Evolutionary conservation across 2,329 filamentous ascomycete species (phyloP).

Genomic region (Fusarium coffeatum): DNA sequence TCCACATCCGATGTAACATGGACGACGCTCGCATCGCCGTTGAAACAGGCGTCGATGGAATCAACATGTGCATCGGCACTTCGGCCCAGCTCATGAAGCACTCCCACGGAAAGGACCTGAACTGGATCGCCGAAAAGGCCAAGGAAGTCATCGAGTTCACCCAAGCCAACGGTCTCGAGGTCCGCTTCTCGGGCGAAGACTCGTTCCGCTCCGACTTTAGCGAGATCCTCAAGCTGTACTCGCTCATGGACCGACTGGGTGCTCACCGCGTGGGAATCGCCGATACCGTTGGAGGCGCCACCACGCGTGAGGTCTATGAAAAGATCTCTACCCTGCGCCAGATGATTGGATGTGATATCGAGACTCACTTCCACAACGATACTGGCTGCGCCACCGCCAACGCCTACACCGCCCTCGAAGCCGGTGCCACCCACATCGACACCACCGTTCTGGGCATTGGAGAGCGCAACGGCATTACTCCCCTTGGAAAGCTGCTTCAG

Average conservation of each 20-base stretch:
- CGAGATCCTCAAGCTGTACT: constrained; percentile 84
- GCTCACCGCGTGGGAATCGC: constrained; percentile 91
- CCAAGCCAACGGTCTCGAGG: constrained; percentile 43
- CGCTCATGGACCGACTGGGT: constrained; percentile 83
- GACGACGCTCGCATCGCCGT: constrained; percentile 77
- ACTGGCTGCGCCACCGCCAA: constrained; percentile 92
- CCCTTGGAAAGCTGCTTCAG: constrained; percentile 54
- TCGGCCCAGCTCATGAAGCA: constrained; percentile 85
- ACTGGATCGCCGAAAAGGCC: constrained; percentile 77
- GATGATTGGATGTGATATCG: constrained; percentile 73
- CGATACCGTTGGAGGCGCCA: constrained; percentile 90
- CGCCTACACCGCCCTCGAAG: constrained; percentile 87
- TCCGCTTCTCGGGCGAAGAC: constrained; percentile 76
- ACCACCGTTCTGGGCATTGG: constrained; percentile 75
- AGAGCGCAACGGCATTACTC: constrained; percentile 74
- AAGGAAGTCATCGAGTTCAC: constrained; percentile 50
- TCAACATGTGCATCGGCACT: constrained; percentile 84
- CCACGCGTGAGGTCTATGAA: constrained; percentile 89
- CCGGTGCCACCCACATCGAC: constrained; percentile 85
- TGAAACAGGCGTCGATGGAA: constrained; percentile 74
- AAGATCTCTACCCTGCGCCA: constrained; percentile 82
- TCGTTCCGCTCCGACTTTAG: constrained; percentile 83
- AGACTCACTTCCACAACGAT: constrained; percentile 76
- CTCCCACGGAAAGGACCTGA: constrained; percentile 91
- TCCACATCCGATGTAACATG: constrained; percentile 50